These are phyloP conservation scores for Emergomyces orientalis DNA, from an alignment of 2,329 filamentous ascomycete genomes.

Conservation along the genomic window DNA sequence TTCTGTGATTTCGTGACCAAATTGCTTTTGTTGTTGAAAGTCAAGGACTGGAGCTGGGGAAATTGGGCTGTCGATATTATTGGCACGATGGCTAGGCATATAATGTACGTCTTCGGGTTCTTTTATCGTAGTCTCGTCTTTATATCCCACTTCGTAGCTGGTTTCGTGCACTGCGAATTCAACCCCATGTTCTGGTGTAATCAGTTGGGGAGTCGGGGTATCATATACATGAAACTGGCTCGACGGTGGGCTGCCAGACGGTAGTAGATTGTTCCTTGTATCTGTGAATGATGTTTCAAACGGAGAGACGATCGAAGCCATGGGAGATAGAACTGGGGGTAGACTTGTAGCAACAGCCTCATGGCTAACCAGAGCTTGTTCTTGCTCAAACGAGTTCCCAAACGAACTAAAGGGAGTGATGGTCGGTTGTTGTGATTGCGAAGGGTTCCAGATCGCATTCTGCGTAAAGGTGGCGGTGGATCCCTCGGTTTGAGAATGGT, in stretches of 20 bases:
- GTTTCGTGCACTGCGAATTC: neutral
- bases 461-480: neutral
- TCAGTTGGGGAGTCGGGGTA: neutral
- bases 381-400: conserved; percentile 1
- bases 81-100: neutral
- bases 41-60: neutral
- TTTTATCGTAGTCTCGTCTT: neutral
- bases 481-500: neutral
- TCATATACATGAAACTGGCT: neutral
- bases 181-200: neutral
- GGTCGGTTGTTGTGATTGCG: conserved; percentile 2
- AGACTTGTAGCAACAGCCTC: conserved; percentile 27
- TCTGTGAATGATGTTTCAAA: conserved; percentile 19
- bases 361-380: neutral
- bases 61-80: neutral
- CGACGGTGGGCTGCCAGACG: neutral
- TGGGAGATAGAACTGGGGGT: conserved; percentile 31
- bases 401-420: conserved; percentile 1
- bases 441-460: neutral
- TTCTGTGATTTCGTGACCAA: neutral
- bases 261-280: neutral
- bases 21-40: neutral
- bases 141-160: neutral
- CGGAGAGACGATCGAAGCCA: conserved; percentile 33
- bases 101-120: neutral